Conservation (phyloP, 805 yeast genomes). For the Yarrowia sp. region DNA sequence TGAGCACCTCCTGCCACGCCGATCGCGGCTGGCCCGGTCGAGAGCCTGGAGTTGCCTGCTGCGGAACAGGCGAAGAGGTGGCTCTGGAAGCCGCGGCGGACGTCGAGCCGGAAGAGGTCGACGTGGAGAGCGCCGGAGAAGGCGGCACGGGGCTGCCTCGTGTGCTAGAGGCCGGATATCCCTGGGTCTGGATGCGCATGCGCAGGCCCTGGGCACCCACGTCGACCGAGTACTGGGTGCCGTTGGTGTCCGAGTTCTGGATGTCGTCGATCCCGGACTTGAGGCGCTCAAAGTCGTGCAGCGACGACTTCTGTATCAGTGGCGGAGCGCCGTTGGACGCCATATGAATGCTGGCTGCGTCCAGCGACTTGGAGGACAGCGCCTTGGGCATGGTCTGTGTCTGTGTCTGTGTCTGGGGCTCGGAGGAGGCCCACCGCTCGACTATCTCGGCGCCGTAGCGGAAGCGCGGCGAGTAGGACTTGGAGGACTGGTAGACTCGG, state of each 20-base stretch:
- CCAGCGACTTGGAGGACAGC: slow-evolving; percentile 22
- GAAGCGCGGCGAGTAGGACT: slow-evolving; percentile 40
- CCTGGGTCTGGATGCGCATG: slow-evolving; percentile 24
- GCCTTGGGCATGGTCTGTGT: slow-evolving; percentile 24
- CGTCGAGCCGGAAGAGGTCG: slow-evolving; percentile 2
- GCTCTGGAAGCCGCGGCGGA: slow-evolving; percentile 4
- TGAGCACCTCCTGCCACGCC: slow-evolving; percentile 37
- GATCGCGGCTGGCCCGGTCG: slow-evolving; percentile 22
- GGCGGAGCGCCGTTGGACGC: slow-evolving; percentile 13
- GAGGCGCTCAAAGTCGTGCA: slow-evolving; percentile 22
- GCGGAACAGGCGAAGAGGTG: slow-evolving; percentile 3
- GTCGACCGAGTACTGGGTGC: slow-evolving; percentile 17
- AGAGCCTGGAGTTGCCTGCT: neutral
- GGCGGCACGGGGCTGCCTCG: slow-evolving; percentile 18
- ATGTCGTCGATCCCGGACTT: slow-evolving; percentile 25
- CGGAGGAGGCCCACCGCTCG: slow-evolving; percentile 37
- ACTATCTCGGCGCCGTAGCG: slow-evolving; percentile 62
- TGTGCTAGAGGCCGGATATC: neutral
- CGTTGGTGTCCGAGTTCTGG: slow-evolving; percentile 20
- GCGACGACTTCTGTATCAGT: slow-evolving; percentile 17
- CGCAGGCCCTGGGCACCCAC: slow-evolving; percentile 16
- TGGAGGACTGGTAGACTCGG: slow-evolving; percentile 24
- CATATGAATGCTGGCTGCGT: slow-evolving; percentile 15
- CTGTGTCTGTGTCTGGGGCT: neutral
- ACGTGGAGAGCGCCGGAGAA: neutral